A percentile compares a stretch with the other conserved stretches of the same genome.
These are phyloP conservation scores for Suhomyces sp. DNA, from an alignment of 805 yeast genomes.

Conservation along the genomic window DNA sequence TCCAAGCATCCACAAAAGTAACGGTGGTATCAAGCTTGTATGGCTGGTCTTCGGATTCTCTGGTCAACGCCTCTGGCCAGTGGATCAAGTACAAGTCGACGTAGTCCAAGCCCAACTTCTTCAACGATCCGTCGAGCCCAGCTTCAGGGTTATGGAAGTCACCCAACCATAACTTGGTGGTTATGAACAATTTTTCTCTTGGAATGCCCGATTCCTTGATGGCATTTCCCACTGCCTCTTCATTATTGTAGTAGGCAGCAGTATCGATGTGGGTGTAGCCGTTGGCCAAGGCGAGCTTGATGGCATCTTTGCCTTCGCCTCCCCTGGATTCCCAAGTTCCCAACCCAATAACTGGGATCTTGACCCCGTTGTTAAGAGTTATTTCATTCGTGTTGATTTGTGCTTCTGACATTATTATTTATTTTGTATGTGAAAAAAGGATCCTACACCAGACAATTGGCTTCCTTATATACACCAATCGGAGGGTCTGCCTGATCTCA, in stretches of 20 bases:
- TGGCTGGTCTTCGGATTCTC: conserved; percentile 28
- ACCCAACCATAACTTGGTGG: conserved; percentile 67
- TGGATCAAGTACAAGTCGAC: conserved; percentile 78
- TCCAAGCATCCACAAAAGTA: conserved; percentile 59
- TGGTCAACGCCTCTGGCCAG: conserved; percentile 61
- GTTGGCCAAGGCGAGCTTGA: conserved; percentile 54
- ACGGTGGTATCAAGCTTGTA: conserved; percentile 23
- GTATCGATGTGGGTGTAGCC: conserved; percentile 81
- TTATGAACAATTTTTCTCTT: conserved; percentile 62
- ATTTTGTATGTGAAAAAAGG: neutral
- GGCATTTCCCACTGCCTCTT: conserved; percentile 57
- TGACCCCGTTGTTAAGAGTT: conserved; percentile 58
- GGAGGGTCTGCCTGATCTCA: neutral
- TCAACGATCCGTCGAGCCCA: conserved; percentile 57
- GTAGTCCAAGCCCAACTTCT: conserved; percentile 66
- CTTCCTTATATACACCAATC: neutral
- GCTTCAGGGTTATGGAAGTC: conserved; percentile 49
- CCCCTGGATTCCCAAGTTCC: conserved; percentile 67
- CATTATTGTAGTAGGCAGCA: conserved; percentile 68
- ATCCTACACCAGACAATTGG: neutral
- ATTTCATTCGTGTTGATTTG: conserved; percentile 13
- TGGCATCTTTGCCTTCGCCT: conserved; percentile 56
- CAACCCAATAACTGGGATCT: conserved; percentile 65
- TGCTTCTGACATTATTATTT: neutral
- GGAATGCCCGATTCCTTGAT: conserved; percentile 57